Percentiles rank a stretch among this genome's conserved stretches.
phyloP scores from a whole-genome alignment of 176 grass and related monocot species.

The Lolium perenne region DNA sequence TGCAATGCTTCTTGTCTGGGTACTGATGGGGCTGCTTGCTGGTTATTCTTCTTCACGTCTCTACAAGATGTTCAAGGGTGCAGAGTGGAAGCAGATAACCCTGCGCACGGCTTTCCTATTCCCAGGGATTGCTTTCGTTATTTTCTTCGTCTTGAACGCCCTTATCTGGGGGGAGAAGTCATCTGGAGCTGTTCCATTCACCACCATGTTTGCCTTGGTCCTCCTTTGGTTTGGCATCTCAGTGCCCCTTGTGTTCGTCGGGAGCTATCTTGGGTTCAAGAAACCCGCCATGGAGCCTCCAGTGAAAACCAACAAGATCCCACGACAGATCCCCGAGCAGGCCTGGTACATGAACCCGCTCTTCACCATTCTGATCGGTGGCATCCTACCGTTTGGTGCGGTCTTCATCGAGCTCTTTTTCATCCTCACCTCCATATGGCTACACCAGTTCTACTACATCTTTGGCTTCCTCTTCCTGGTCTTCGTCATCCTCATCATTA shows the following conservation, averaged over 20 bases:
- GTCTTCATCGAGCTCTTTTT: constrained; percentile 83
- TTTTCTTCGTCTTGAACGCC: constrained; percentile 73
- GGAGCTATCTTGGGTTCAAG: constrained; percentile 75
- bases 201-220: constrained; percentile 75
- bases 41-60: constrained; percentile 67
- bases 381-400: constrained; percentile 68
- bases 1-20: constrained; percentile 74
- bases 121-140: constrained; percentile 59
- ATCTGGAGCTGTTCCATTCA: constrained; percentile 72
- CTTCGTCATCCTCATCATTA: constrained; percentile 71
- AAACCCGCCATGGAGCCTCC: constrained; percentile 67
- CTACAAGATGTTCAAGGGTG: constrained; percentile 80
- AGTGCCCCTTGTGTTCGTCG: constrained; percentile 70
- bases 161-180: constrained; percentile 79
- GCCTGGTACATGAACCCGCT: constrained; percentile 77
- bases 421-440: constrained; percentile 78
- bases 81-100: constrained; percentile 78
- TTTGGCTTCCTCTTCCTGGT: constrained; percentile 81
- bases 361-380: constrained; percentile 66
- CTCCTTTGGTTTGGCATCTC: constrained; percentile 80
- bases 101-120: constrained; percentile 60
- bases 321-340: constrained; percentile 67
- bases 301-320: constrained; percentile 77
- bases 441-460: constrained; percentile 76
- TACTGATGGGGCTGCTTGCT: constrained; percentile 73